Evolutionary conservation across 768 basidiomycete species (phyloP), one percentile per base, ranked within the genome.

Genomic region (Leccinum aurantiacum): DNA sequence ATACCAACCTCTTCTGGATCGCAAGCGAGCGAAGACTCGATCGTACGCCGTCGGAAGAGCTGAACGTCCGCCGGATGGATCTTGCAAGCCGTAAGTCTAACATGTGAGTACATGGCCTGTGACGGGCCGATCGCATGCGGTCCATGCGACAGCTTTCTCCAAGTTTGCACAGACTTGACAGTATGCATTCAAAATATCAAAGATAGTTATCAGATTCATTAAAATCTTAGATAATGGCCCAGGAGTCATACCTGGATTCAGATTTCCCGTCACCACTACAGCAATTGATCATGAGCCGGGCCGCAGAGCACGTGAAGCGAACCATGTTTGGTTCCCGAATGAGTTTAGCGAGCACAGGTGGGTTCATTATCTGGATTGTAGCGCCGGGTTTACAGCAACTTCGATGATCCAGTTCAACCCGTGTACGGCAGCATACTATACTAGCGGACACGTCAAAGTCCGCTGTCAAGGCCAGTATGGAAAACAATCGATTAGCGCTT

Each of bases 391-490:
- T 24, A 64, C 67, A 61, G 56, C 68, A 64, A 33, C 11, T 13
- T 19, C 46, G 6, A 47, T 48, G 57, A 44, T 31, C 33, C 59
- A 15, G n/a, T 19, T 47, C 53, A 29, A 29, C 27, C 44, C 44
- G 44, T 22, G 13, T 57, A 3, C 1, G 25, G 27, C 22, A 57
- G 37, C 54, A 52, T 29, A 48, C 48, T 54, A 52, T 29, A 48
- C 48, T 54, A 56, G n/a, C 22, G 37, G 57, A 33, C 57, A 44
- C 17, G 37, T 51, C 52, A 50, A 48, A 25, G 38, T 51, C 67
- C 68, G 68, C 25, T 65, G 55, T 58, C 67, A 60, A 13, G 60
- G 58, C 46, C 47, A 57, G 56, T 44, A 27, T 54, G 55, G 57
- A 56, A 53, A 15, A 58, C 3, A 22, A 48, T 38, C 25, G 41